Conservation (phyloP, 2,329 filamentous ascomycete genomes). For the Pseudogymnoascus sp. region DNA sequence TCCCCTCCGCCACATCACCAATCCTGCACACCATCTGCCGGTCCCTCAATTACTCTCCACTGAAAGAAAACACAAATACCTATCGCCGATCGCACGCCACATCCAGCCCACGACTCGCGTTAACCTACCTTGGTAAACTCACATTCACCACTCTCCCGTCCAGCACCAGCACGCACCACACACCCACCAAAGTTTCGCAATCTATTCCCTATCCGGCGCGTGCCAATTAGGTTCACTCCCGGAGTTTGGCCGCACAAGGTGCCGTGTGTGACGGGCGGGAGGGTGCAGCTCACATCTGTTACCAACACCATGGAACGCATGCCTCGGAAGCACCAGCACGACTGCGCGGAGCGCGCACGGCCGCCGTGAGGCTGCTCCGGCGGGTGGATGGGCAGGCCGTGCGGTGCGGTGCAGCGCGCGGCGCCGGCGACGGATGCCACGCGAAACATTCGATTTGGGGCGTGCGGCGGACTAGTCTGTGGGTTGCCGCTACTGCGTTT, state of each 20-base stretch:
- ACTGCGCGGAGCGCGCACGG: neutral
- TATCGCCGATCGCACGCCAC: neutral
- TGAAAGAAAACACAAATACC: neutral
- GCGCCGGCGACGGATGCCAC: neutral
- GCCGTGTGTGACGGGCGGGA: neutral
- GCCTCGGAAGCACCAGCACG: neutral
- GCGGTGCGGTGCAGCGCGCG: neutral
- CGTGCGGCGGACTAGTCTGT: neutral
- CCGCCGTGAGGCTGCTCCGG: neutral
- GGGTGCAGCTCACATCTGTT: neutral
- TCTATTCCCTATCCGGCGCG: neutral
- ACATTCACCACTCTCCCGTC: neutral
- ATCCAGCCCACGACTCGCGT: neutral
- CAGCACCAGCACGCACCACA: neutral
- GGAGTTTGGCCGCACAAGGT: neutral
- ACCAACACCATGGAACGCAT: neutral
- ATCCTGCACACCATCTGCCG: slow-evolving; percentile 2
- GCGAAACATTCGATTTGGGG: neutral
- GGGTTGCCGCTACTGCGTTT: neutral
- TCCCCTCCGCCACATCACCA: neutral
- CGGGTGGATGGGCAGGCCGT: neutral
- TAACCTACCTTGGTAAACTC: neutral
- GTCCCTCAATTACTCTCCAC: neutral
- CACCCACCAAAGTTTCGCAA: neutral
- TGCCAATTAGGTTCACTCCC: neutral